Evolutionary conservation across 805 yeast species (phyloP).

Genomic region (Nakazawaea wyomingensis): DNA sequence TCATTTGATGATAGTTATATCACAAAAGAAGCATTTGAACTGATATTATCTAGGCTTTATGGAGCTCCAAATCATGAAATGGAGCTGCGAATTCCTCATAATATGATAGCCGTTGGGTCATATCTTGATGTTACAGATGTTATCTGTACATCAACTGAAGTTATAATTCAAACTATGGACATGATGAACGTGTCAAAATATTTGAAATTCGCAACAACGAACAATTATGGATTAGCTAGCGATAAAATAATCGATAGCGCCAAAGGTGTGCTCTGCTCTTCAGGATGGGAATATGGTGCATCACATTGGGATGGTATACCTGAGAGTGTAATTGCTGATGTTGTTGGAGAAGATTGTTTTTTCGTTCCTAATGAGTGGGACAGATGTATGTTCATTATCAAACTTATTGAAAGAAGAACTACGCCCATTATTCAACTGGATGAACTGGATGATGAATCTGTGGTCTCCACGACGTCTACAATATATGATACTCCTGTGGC

Average conservation of each 20-base stretch:
- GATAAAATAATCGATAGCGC: constrained; percentile 40
- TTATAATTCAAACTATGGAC: constrained; percentile 29
- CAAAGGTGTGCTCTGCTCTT: constrained; percentile 39
- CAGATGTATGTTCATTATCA: constrained; percentile 42
- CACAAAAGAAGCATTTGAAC: constrained; percentile 41
- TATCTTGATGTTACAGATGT: constrained; percentile 41
- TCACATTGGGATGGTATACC: constrained; percentile 46
- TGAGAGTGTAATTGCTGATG: constrained; percentile 33
- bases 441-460: background rate
- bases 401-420: constrained; percentile 34
- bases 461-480: background rate
- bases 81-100: constrained; percentile 31
- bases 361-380: constrained; percentile 55
- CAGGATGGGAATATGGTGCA: constrained; percentile 45
- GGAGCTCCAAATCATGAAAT: constrained; percentile 32
- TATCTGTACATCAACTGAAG: constrained; percentile 38
- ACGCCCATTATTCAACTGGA: background rate
- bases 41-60: constrained; percentile 41
- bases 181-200: constrained; percentile 32
- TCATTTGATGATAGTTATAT: constrained; percentile 37
- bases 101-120: constrained; percentile 45
- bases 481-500: constrained; percentile 4
- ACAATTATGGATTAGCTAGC: constrained; percentile 42
- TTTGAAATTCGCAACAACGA: constrained; percentile 36
- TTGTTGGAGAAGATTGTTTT: constrained; percentile 44